These are phyloP conservation scores for Emericellopsis atlantica DNA, from an alignment of 2,329 filamentous ascomycete species.

Conservation along the genomic window DNA sequence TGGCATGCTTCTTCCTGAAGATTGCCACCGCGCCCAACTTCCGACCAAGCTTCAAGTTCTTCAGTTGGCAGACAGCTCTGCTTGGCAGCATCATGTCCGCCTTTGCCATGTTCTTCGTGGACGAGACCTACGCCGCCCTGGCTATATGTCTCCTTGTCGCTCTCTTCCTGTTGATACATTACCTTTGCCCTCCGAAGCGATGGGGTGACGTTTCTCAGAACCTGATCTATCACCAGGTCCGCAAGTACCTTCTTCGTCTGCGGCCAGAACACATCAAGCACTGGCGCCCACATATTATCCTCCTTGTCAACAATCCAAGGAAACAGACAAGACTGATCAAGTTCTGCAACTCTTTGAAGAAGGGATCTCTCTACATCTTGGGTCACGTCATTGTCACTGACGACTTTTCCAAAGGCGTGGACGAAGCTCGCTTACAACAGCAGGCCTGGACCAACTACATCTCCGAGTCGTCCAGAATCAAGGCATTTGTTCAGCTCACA, in stretches of 20 bases:
- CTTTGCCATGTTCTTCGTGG: conserved; percentile 80
- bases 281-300: conserved; percentile 78
- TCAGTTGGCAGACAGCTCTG: conserved; percentile 74
- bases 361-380: conserved; percentile 72
- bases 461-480: conserved; percentile 68
- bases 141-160: conserved; percentile 62
- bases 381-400: conserved; percentile 81
- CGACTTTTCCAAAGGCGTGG: conserved; percentile 66
- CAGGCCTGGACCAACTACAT: conserved; percentile 78
- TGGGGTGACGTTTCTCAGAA: conserved; percentile 89
- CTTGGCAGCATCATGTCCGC: conserved; percentile 64
- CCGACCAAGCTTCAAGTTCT: conserved; percentile 77
- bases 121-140: conserved; percentile 64
- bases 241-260: conserved; percentile 75
- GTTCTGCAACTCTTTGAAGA: conserved; percentile 86
- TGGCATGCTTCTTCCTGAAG: conserved; percentile 78
- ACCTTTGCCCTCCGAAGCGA: conserved; percentile 70
- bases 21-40: conserved; percentile 85
- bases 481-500: conserved; percentile 78
- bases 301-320: conserved; percentile 75
- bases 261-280: conserved; percentile 87
- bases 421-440: conserved; percentile 72
- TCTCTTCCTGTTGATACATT: conserved; percentile 79
- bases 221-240: conserved; percentile 73
- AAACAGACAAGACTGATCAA: conserved; percentile 73